Conservation (phyloP, 2,329 filamentous ascomycete species). For the Didymella exigua region DNA sequence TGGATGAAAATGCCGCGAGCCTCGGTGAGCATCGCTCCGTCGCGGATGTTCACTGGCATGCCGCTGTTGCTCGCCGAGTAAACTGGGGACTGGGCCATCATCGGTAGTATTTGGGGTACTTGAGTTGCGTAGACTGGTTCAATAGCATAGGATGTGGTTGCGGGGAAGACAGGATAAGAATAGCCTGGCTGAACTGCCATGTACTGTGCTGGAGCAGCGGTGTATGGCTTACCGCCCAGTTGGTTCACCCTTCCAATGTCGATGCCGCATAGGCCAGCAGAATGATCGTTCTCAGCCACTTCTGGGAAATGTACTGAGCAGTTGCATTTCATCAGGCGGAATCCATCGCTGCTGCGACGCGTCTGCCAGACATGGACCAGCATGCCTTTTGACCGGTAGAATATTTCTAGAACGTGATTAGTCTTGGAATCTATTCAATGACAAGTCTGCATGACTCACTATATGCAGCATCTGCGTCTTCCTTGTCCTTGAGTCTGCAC, state of each 20-base stretch:
- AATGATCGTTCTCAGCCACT: constrained; percentile 35
- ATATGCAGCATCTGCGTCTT: constrained; percentile 44
- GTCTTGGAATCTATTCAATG: background rate
- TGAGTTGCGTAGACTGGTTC: constrained; percentile 28
- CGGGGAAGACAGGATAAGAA: constrained; percentile 30
- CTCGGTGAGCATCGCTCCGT: constrained; percentile 46
- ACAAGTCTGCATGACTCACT: constrained; percentile 25
- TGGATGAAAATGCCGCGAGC: constrained; percentile 47
- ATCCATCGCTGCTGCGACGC: constrained; percentile 33
- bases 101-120: constrained; percentile 16
- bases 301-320: constrained; percentile 37
- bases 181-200: constrained; percentile 27
- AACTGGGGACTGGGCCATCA: constrained; percentile 22
- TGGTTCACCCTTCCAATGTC: constrained; percentile 36
- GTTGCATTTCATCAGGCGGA: constrained; percentile 43
- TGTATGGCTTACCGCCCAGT: constrained; percentile 17
- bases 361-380: constrained; percentile 44
- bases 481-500: constrained; percentile 42
- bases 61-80: constrained; percentile 42
- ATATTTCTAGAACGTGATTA: constrained; percentile 25
- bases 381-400: constrained; percentile 29
- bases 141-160: constrained; percentile 26
- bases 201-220: constrained; percentile 23
- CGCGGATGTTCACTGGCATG: constrained; percentile 46
- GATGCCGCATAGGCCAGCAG: constrained; percentile 37